Evolutionary conservation across 148 eudicot genomes (phyloP).

Genomic region (Talinum fruticosum): DNA sequence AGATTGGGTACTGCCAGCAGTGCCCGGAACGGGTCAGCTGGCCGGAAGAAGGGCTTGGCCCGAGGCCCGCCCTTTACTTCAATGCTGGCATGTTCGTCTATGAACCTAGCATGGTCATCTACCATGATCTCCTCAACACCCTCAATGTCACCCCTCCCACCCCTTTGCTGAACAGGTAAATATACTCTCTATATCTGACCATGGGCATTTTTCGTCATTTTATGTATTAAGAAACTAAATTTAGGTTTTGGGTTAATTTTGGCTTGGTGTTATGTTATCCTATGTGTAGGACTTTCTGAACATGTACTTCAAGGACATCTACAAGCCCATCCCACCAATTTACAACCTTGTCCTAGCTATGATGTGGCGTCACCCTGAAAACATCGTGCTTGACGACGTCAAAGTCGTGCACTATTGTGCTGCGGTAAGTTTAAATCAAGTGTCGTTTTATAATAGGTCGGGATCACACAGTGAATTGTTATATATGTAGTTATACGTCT

Average conservation of each 20-base stretch:
- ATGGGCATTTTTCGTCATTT: not conserved
- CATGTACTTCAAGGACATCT: slow-evolving; percentile 63
- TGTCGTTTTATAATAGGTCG: not conserved
- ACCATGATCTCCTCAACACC: slow-evolving; percentile 47
- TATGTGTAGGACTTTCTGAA: slow-evolving; percentile 70
- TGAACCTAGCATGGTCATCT: slow-evolving; percentile 59
- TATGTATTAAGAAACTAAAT: no score
- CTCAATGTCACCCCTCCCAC: slow-evolving; percentile 58
- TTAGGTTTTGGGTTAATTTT: not conserved
- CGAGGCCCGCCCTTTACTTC: slow-evolving; percentile 59
- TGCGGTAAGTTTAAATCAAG: slow-evolving; percentile 34
- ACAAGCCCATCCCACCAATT: slow-evolving; percentile 55
- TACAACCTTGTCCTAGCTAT: slow-evolving; percentile 75
- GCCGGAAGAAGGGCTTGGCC: slow-evolving; percentile 52
- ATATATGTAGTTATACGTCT: not conserved
- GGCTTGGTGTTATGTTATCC: not conserved
- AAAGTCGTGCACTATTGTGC: slow-evolving; percentile 90
- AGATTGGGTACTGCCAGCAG: slow-evolving; percentile 73
- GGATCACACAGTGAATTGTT: not conserved
- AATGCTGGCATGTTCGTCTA: slow-evolving; percentile 88
- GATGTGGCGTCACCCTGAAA: slow-evolving; percentile 91
- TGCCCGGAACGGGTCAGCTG: slow-evolving; percentile 55
- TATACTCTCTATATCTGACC: not conserved
- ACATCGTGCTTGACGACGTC: slow-evolving; percentile 44
- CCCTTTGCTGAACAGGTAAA: slow-evolving; percentile 79